Evolutionary conservation across 129 eudicot genomes (phyloP).

Genomic region (Pseudognaphalium luteoalbum): DNA sequence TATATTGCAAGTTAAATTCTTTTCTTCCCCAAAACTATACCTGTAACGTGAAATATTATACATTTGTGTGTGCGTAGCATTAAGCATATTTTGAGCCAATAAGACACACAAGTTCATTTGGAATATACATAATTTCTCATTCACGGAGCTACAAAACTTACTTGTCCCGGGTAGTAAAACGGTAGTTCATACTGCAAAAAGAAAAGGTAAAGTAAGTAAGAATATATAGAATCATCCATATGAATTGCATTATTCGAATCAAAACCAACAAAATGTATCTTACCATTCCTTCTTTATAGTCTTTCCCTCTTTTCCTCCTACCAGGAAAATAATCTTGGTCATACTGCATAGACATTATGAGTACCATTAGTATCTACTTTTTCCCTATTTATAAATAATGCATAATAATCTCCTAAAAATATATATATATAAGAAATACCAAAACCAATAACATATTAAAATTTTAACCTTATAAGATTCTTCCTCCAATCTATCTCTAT

Average conservation of each 20-base stretch:
- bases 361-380: background rate
- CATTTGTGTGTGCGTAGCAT: background rate
- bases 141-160: conserved; percentile 39
- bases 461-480: conserved; percentile 74
- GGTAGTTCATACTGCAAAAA: conserved; percentile 93
- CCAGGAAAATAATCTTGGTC: conserved; percentile 99
- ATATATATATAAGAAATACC: background rate
- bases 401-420: background rate
- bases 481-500: conserved; percentile 81
- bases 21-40: background rate
- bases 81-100: background rate
- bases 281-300: conserved; percentile 95
- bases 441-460: background rate
- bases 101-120: background rate
- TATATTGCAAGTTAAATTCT: conserved; percentile 12
- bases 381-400: background rate
- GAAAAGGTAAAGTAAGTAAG: conserved; percentile 24
- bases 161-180: conserved; percentile 98
- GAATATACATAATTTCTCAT: background rate
- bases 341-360: conserved; percentile 46
- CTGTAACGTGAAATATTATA: conserved; percentile 6
- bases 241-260: background rate
- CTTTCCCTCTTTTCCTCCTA: conserved; percentile 96
- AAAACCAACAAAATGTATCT: conserved; percentile 16
- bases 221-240: conserved; percentile 8